Conservation (phyloP, 1,139 yeast genomes). For the Suhomyces wounanorum region DNA sequence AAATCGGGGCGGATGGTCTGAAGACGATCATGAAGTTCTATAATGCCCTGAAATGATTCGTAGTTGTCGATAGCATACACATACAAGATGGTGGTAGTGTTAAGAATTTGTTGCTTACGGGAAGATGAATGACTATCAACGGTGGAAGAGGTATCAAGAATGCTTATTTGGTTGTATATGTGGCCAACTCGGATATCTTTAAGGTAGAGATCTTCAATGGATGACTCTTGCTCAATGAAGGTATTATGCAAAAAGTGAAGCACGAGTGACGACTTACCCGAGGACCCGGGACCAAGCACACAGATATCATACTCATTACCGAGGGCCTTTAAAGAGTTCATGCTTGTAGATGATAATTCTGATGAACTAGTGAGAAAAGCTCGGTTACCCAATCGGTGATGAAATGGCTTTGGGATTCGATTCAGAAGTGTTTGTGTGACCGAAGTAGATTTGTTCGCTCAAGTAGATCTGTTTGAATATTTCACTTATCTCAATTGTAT, state of each 20-base stretch:
- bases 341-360: background rate
- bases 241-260: slow-evolving; percentile 27
- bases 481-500: too few species aligned
- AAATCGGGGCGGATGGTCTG: slow-evolving; percentile 20
- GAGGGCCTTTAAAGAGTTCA: slow-evolving; percentile 22
- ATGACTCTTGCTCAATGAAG: slow-evolving; percentile 26
- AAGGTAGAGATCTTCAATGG: slow-evolving; percentile 34
- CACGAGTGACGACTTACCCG: slow-evolving; percentile 37
- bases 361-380: too few species aligned
- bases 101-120: slow-evolving; percentile 30
- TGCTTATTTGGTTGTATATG: slow-evolving; percentile 27
- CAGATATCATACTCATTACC: slow-evolving; percentile 34
- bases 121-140: slow-evolving; percentile 32
- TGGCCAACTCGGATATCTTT: slow-evolving; percentile 23
- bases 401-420: too few species aligned
- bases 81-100: slow-evolving; percentile 34
- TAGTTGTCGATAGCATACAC: slow-evolving; percentile 33
- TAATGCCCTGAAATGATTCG: slow-evolving; percentile 31
- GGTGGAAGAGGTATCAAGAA: slow-evolving; percentile 29
- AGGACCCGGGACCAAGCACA: slow-evolving; percentile 31
- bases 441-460: too few species aligned
- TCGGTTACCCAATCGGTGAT: too few species aligned
- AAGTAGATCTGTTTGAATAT: too few species aligned
- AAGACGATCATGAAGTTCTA: slow-evolving; percentile 29
- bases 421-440: too few species aligned